Base-by-base conservation (phyloP, 805 yeast species). In the Wickerhamomyces canadensis region DNA sequence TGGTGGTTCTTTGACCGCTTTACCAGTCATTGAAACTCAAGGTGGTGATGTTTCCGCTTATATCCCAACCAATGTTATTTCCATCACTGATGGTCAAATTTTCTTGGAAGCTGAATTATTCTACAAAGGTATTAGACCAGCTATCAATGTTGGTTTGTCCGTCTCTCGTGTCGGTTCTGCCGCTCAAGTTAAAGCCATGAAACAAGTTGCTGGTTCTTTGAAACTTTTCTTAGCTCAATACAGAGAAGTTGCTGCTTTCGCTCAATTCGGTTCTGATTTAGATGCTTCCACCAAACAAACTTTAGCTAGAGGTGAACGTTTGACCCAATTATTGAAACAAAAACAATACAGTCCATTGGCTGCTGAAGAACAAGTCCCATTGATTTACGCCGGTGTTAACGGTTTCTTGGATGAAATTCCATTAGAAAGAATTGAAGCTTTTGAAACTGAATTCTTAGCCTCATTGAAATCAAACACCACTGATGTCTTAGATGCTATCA, bases 231-330 rank as follows among this genome's bases (percentile, higher is more conserved):
- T 93, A 80, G 99, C 99, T 62, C 99, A 93, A 80, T 93, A 93
- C 85, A 89, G 99, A 87, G 99, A 93, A 83, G 98, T 93, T 61
- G 98, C 98, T 68, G 98, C 99, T 62, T 93, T 93, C 72, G 98
- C 99, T 62, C 99, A 93, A 80, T 93, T 93, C 80, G 99, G 99
- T 83, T 93, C 99, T 58, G 99, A 93, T 75, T 81, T 93, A 70
- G 99, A 93, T 74, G 98, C 99, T 59, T 88, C 97, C 45, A 93
- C 99, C 72, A 93, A 91, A 79, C 97, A 88, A 78, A 93, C 98
- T 64, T 82, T 93, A 70, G 75, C 77, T 62, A 89, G 99, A 84
- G 99, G 99, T 88, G 98, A 93, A 84, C 91, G 99, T 80, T 84
- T 93, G 66, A 93, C 98, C 60, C 98, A 89, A 78, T 77, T 93